These are phyloP conservation scores for Phytophthora melonis DNA, from an alignment of 352 stramenopile species.

Conservation along the genomic window DNA sequence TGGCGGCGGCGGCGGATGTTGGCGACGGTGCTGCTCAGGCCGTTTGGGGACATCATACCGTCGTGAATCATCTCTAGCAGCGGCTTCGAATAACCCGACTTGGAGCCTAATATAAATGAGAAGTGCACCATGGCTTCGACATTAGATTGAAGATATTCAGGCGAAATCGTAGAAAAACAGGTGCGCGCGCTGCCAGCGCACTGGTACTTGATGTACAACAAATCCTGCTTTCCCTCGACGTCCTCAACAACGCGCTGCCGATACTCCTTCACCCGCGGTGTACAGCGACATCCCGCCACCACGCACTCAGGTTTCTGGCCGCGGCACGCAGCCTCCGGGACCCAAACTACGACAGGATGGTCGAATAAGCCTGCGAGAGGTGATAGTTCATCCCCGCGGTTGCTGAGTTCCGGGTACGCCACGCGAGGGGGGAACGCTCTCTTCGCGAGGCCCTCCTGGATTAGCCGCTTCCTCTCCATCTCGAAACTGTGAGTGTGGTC, in stretches of 20 bases:
- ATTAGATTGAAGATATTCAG: background rate
- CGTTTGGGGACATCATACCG: background rate
- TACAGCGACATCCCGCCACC: background rate
- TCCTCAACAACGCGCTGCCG: background rate
- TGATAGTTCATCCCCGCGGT: background rate
- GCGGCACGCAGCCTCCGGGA: background rate
- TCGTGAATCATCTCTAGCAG: background rate
- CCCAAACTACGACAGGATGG: background rate
- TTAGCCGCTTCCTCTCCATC: background rate
- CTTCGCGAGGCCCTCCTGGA: background rate
- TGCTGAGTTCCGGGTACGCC: background rate
- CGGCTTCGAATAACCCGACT: background rate
- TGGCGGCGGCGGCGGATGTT: background rate
- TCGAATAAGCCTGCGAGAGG: background rate
- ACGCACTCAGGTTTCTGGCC: background rate
- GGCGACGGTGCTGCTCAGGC: background rate
- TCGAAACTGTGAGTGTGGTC: no score
- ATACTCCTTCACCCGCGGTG: background rate
- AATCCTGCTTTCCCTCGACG: background rate
- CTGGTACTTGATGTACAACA: background rate
- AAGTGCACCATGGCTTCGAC: background rate
- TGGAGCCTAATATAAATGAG: background rate
- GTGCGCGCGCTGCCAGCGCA: background rate
- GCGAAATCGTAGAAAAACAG: background rate
- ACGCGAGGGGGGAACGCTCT: background rate